These are phyloP conservation scores for Nigrospora oryzae DNA, from an alignment of 2,329 filamentous ascomycete species.

Conservation along the genomic window DNA sequence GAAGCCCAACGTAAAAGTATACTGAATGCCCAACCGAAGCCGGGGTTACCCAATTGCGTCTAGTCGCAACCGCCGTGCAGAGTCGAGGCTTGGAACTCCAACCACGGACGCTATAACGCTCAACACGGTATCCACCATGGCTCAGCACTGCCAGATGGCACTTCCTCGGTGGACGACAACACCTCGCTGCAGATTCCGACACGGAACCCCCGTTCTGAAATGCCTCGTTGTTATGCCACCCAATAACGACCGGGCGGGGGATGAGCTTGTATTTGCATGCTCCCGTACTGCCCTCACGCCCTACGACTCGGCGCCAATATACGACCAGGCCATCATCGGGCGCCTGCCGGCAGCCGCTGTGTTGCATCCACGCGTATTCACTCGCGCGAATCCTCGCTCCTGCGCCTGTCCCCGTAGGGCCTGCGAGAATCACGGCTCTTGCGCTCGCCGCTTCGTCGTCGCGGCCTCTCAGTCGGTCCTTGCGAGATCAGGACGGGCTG, in stretches of 20 bases:
- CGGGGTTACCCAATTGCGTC: slow-evolving; percentile 17
- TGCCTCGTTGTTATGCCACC: not conserved
- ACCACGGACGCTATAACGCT: slow-evolving; percentile 23
- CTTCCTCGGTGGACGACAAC: slow-evolving; percentile 30
- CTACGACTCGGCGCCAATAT: not conserved
- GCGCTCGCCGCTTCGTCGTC: slow-evolving; percentile 24
- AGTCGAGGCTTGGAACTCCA: slow-evolving; percentile 18
- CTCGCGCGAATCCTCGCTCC: slow-evolving; percentile 15
- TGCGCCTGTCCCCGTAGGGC: slow-evolving; percentile 20
- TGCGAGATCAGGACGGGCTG: slow-evolving; percentile 43
- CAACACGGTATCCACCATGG: slow-evolving; percentile 26
- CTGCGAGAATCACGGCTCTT: slow-evolving; percentile 18
- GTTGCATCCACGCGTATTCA: slow-evolving; percentile 3
- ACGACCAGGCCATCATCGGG: not conserved
- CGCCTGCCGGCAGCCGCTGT: not conserved
- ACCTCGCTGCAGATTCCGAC: not conserved
- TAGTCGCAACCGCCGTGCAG: slow-evolving; percentile 14
- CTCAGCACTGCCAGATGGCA: slow-evolving; percentile 37
- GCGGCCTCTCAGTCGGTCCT: slow-evolving; percentile 23
- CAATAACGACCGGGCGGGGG: too few relatives aligned
- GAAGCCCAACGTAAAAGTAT: too few relatives aligned
- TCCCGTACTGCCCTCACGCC: not conserved
- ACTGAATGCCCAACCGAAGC: slow-evolving; percentile 15
- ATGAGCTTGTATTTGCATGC: too few relatives aligned
- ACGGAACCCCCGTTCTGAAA: not conserved